Evolutionary conservation across 495 filamentous ascomycete species (phyloP).

Genomic region (Oleoguttula mirabilis): DNA sequence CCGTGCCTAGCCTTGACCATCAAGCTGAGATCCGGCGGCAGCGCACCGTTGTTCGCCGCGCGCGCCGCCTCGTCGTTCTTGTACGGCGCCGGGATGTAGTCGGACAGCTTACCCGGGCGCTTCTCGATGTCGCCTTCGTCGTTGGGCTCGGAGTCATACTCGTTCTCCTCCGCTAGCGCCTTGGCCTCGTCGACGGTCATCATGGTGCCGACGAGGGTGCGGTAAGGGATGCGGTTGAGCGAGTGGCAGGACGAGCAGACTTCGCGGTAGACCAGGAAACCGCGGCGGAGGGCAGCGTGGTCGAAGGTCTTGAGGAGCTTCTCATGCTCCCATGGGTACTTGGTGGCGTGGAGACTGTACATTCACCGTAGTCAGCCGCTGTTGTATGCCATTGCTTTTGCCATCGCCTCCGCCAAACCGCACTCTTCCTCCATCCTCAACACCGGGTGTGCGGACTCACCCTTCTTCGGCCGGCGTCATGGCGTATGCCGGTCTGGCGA

Average conservation of each 20-base stretch:
- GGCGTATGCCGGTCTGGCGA: constrained; percentile 74
- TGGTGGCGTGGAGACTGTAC: constrained; percentile 71
- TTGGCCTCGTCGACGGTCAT: constrained; percentile 97
- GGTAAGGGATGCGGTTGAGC: constrained; percentile 85
- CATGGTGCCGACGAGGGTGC: constrained; percentile 75
- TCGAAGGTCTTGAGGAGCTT: constrained; percentile 91
- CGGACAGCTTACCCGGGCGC: constrained; percentile 93
- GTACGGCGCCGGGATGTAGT: constrained; percentile 92
- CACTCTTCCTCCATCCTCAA: no score
- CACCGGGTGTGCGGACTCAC: constrained; percentile 64
- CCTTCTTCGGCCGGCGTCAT: constrained; percentile 94
- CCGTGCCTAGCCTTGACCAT: constrained; percentile 97
- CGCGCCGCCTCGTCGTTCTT: constrained; percentile 97
- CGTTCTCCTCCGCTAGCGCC: constrained; percentile 89
- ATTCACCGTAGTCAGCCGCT: neutral
- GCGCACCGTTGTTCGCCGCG: constrained; percentile 94
- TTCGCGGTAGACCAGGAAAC: constrained; percentile 99
- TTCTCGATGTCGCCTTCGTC: constrained; percentile 96
- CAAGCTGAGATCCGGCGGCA: constrained; percentile 93
- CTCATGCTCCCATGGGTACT: constrained; percentile 92
- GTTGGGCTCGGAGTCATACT: constrained; percentile 98
- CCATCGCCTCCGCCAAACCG: no score
- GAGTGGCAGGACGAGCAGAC: constrained; percentile 98
- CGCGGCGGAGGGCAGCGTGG: constrained; percentile 87
- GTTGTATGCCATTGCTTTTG: constrained; percentile 10